Evolutionary conservation across 495 filamentous ascomycete species (phyloP).

Genomic region (Evansstolkia leycettana): DNA sequence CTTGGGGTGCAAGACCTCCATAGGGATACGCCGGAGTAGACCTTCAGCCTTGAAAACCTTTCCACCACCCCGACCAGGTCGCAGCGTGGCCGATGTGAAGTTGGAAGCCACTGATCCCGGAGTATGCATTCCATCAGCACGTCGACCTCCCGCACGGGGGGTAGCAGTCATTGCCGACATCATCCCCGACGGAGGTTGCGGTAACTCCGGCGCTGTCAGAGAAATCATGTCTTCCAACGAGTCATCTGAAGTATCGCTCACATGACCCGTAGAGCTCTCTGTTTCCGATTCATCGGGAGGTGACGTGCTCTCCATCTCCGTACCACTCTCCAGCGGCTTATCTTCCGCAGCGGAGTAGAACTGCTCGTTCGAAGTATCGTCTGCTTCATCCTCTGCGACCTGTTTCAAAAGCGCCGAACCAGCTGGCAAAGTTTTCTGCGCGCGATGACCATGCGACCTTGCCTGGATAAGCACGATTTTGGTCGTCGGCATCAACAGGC

Average conservation of each 20-base stretch:
- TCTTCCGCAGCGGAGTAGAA: slow-evolving; percentile 85
- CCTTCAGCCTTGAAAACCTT: slow-evolving; percentile 70
- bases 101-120: slow-evolving; percentile 78
- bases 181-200: slow-evolving; percentile 50
- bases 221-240: slow-evolving; percentile 76
- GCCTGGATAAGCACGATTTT: slow-evolving; percentile 64
- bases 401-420: slow-evolving; percentile 37
- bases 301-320: slow-evolving; percentile 41
- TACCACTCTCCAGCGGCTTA: slow-evolving; percentile 41
- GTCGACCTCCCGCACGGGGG: slow-evolving; percentile 50
- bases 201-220: slow-evolving; percentile 63
- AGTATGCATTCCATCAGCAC: slow-evolving; percentile 55
- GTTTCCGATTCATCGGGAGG: slow-evolving; percentile 43
- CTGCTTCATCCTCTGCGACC: slow-evolving; percentile 55
- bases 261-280: slow-evolving; percentile 35
- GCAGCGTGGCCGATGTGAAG: slow-evolving; percentile 68
- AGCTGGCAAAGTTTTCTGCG: slow-evolving; percentile 16
- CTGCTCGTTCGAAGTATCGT: slow-evolving; percentile 73
- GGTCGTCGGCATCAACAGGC: slow-evolving; percentile 55
- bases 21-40: slow-evolving; percentile 56
- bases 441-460: slow-evolving; percentile 24
- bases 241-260: slow-evolving; percentile 60
- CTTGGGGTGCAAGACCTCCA: slow-evolving; percentile 72
- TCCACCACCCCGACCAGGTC: slow-evolving; percentile 41
- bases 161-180: slow-evolving; percentile 67